phyloP scores from a whole-genome alignment of 352 stramenopile species.

The Globisporangium paroecandrum region DNA sequence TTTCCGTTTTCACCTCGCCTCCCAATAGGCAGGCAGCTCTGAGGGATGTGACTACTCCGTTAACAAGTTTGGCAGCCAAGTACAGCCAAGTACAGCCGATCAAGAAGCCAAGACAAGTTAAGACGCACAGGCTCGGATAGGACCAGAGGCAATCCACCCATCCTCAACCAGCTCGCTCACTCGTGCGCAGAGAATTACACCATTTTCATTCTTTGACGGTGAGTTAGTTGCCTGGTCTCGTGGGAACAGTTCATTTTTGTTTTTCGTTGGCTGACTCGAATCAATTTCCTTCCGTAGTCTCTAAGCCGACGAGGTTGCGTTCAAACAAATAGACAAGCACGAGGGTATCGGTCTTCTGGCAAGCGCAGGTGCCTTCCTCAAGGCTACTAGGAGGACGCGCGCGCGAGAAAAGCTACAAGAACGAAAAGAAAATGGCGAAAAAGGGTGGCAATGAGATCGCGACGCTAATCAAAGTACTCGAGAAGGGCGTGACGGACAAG shows the following conservation, averaged over 20 bases:
- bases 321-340: too few species aligned
- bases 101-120: too few species aligned
- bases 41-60: too few species aligned
- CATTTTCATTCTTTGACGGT: neutral
- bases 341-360: too few species aligned
- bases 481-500: slow-evolving; percentile 69
- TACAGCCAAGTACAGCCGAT: neutral
- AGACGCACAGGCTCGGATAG: slow-evolving; percentile 2
- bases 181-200: neutral
- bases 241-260: slow-evolving; percentile 1
- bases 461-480: slow-evolving; percentile 58
- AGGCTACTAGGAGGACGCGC: neutral
- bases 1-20: too few species aligned
- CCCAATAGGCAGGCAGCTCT: too few species aligned
- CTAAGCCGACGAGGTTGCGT: too few species aligned
- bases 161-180: neutral
- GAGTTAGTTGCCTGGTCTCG: neutral
- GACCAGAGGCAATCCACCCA: neutral
- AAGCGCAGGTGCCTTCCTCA: neutral
- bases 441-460: slow-evolving; percentile 70
- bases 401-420: neutral
- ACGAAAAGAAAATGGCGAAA: slow-evolving; percentile 40
- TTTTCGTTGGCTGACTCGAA: slow-evolving; percentile 7
- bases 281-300: neutral
- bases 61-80: too few species aligned